Evolutionary conservation across 208 protist genomes (phyloP), one percentile per base, ranked within the genome.

Genomic region (Jaenimonas drosophilae): DNA sequence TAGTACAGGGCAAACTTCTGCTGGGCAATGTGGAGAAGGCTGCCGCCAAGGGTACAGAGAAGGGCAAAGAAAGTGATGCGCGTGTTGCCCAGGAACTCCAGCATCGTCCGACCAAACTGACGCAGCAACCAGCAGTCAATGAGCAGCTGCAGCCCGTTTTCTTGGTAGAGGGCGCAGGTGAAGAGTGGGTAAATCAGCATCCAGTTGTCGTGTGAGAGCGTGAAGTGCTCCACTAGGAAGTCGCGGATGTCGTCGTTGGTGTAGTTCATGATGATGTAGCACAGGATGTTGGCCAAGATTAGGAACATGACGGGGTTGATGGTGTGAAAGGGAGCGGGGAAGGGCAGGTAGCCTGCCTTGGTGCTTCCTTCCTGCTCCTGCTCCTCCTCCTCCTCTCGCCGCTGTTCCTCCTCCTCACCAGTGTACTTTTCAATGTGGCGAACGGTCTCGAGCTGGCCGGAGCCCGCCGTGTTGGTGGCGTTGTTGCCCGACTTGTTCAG

Each of bases 291-390:
- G 16, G 67, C 68, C 21, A 87, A 16, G 39, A 92, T 70, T 20
- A 92, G 67, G 7, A 92, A 29, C 79, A 89, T 89, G 23, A 89
- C 64, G 32, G 89, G 67, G 68, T 92, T 92, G 49, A 92, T 54
- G 44, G 84, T 92, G 55, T 92, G 79, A 59, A 92, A 92, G 16
- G 84, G 84, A 0, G 84, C 62, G 0, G 76, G 70, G 47, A 92
- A 92, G 24, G 84, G 84, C 37, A 92, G 68, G 60, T 86, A 88
- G 33, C 78, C 84, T 0, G 72, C 60, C 36, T 75, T 71, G 17
- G 59, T 53, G 54, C 59, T 59, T 27, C 50, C 38, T 16, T 83
- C 65, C 54, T 85, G 64, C 56, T 78, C 23, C 21, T 71, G 52
- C 38, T 69, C 64, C 0, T 65, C 52, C 54, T 78, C 62, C 37